A percentile compares a stretch with the other conserved stretches of the same genome.
phyloP scores from a whole-genome alignment of 2,329 filamentous ascomycete genomes.

The Teratosphaeriaceae sp. region DNA sequence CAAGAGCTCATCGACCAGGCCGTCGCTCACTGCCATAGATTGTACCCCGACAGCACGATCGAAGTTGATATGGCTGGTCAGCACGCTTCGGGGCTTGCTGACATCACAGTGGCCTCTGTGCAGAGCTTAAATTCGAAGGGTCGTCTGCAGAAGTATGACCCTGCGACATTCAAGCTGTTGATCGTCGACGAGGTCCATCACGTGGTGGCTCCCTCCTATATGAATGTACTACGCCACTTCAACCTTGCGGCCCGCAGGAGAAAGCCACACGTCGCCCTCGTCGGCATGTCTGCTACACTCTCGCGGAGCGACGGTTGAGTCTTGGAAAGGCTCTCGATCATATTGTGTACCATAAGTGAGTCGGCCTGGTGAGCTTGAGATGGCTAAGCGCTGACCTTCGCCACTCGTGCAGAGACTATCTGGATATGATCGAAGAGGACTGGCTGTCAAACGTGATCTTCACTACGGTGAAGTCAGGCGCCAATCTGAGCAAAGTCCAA shows the following conservation, averaged over 20 bases:
- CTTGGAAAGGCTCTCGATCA: constrained; percentile 84
- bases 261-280: constrained; percentile 49
- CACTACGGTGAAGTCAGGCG: constrained; percentile 80
- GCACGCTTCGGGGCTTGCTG: constrained; percentile 70
- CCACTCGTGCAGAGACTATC: constrained; percentile 48
- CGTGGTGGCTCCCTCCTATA: constrained; percentile 78
- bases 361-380: background rate
- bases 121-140: constrained; percentile 72
- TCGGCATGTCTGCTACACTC: constrained; percentile 82
- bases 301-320: constrained; percentile 76
- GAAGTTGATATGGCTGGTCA: constrained; percentile 87
- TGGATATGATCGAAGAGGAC: constrained; percentile 78
- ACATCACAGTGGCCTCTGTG: constrained; percentile 91
- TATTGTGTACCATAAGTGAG: constrained; percentile 81
- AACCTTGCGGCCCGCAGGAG: constrained; percentile 52
- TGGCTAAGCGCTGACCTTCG: constrained; percentile 2
- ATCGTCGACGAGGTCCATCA: constrained; percentile 97
- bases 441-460: constrained; percentile 92
- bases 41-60: constrained; percentile 73
- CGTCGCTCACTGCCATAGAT: constrained; percentile 69
- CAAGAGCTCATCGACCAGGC: constrained; percentile 94
- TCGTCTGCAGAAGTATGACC: constrained; percentile 77
- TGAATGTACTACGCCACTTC: constrained; percentile 72
- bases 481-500: constrained; percentile 60
- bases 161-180: constrained; percentile 73